Percentiles rank a stretch among this genome's conserved stretches.
Evolutionary conservation across 192 early-diverging fungal species (phyloP).

Genomic region (Rhizoclosmatium globosum): DNA sequence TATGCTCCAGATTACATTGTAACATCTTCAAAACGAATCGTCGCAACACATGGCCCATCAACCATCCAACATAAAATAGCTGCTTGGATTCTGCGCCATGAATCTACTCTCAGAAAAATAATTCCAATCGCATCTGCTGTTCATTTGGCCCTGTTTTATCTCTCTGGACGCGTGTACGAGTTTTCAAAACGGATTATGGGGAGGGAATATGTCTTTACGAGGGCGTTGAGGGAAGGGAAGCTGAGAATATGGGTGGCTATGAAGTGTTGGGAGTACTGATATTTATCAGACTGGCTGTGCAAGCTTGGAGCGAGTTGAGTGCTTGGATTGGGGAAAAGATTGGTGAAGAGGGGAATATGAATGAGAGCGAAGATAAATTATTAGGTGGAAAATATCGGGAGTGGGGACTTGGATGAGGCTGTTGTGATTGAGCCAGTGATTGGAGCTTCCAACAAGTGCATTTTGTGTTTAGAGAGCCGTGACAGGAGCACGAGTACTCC

Average conservation of each 20-base stretch:
- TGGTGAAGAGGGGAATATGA: neutral
- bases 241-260: constrained; percentile 70
- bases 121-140: constrained; percentile 46
- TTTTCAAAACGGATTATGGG: constrained; percentile 82
- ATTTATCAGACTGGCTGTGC: constrained; percentile 73
- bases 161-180: constrained; percentile 82
- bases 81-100: constrained; percentile 1
- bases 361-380: neutral
- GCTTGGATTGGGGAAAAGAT: neutral
- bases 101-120: neutral
- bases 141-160: constrained; percentile 91
- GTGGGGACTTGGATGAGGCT: neutral
- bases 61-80: neutral
- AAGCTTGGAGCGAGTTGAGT: constrained; percentile 42
- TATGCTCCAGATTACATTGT: constrained; percentile 19
- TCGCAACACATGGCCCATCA: neutral
- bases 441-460: constrained; percentile 72
- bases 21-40: constrained; percentile 1
- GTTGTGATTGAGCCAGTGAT: constrained; percentile 19
- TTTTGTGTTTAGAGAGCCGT: constrained; percentile 82
- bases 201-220: constrained; percentile 73
- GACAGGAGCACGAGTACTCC: constrained; percentile 83
- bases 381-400: neutral
- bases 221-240: constrained; percentile 69
- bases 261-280: constrained; percentile 88